Base-by-base conservation (phyloP, 2,329 filamentous ascomycete genomes). In the Aspergillus fumigatiaffinis region DNA sequence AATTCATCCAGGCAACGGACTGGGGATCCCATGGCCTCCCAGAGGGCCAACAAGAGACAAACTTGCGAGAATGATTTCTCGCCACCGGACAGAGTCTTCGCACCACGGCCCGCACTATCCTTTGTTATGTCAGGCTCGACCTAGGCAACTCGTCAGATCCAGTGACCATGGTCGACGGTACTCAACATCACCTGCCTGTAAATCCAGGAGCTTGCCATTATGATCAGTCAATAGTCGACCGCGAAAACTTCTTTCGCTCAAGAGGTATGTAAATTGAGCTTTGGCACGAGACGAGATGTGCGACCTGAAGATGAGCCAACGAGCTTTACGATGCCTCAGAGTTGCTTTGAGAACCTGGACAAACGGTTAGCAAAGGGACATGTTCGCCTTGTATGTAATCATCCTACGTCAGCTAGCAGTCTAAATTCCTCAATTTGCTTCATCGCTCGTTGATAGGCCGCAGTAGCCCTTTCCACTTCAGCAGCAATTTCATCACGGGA, bases 21-120 rank as follows among this genome's bases (percentile, higher is more conserved):
- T 0, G 92, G 93, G 20, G 92, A 95, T 10, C 94, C 93, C 88
- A 99, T 99, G 29, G 94, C 93, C 71, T 99, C 94, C 94, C 94
- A 99, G 20, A 99, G 88, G 2, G 92, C 86, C 32, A 99, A 82
- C 54, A 99, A 79, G 66, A 99, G 83, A 76, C 94, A 99, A 58
- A 97, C 95, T 3, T 93, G 96, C 3, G 92, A 95, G 73, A 97
- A 99, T 0, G 93, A 97, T 73, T 99, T 99, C 73, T 99, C 94
- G 29, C 94, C 94, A 53, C 94, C 94, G 8, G 92, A 97, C 1
- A 99, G 80, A 0, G 93, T 97, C 76, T 91, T 96, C 25, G 94
- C 93, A 68, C 90, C 89, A 51, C 93, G 85, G 2, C 91, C 92
- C 3, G 84, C 81, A 23, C 84, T 84, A 59, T 83, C 85, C 63